Evolutionary conservation across 495 filamentous ascomycete genomes (phyloP).

Genomic region (Annulohypoxylon maeteangense): DNA sequence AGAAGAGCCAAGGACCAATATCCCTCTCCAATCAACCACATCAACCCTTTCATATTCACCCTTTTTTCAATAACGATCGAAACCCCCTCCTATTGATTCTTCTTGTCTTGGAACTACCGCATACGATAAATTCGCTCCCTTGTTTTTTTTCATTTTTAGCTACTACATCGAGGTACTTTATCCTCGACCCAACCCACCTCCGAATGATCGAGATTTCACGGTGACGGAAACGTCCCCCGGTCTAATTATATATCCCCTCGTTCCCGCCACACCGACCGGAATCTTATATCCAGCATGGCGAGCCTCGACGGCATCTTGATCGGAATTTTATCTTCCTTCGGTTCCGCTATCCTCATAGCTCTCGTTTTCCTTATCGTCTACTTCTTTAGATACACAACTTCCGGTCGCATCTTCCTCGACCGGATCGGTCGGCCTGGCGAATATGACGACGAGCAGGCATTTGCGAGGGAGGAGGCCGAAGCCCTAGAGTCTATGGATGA

Average conservation of each 20-base stretch:
- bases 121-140: neutral
- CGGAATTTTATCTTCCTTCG: constrained; percentile 95
- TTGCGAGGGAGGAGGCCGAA: constrained; percentile 90
- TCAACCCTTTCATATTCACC: constrained; percentile 16
- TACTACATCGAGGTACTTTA: constrained; percentile 37
- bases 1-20: constrained; percentile 27
- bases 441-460: constrained; percentile 96
- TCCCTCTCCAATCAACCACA: constrained; percentile 34
- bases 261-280: constrained; percentile 21
- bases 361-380: constrained; percentile 86
- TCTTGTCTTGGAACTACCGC: constrained; percentile 14
- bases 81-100: constrained; percentile 16
- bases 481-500: constrained; percentile 97
- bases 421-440: constrained; percentile 93
- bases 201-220: constrained; percentile 46
- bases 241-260: constrained; percentile 30
- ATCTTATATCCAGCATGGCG: constrained; percentile 39
- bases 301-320: constrained; percentile 84
- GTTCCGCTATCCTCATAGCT: constrained; percentile 85
- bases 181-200: constrained; percentile 45
- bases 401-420: constrained; percentile 92
- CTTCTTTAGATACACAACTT: constrained; percentile 90
- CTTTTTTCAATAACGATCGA: constrained; percentile 21
- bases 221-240: constrained; percentile 48
- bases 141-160: constrained; percentile 18